Evolutionary conservation across 78 protist genomes (phyloP).

Genomic region (Protostelium mycophagum): DNA sequence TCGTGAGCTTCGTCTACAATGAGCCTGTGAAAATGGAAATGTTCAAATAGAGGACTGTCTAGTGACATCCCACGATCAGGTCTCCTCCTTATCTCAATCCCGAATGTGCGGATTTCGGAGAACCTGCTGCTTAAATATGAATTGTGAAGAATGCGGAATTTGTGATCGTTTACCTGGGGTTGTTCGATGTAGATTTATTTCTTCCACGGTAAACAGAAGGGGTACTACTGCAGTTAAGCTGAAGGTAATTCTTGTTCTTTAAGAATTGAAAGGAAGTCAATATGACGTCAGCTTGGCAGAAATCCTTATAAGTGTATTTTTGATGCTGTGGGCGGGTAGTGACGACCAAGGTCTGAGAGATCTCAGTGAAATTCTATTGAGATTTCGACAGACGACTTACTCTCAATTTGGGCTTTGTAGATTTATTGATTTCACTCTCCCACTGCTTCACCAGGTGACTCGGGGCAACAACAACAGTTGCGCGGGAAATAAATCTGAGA

Average conservation of each 20-base stretch:
- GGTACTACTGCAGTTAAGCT: neutral
- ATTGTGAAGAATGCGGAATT: too few species aligned
- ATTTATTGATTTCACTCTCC: neutral
- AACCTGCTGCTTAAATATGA: too few species aligned
- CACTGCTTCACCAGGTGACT: constrained; percentile 11
- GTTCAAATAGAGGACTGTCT: too few species aligned
- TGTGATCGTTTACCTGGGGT: too few species aligned
- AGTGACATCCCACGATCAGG: too few species aligned
- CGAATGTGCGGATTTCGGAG: too few species aligned
- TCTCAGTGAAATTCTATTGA: neutral
- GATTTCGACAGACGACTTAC: neutral
- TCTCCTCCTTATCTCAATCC: too few species aligned
- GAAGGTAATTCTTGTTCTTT: neutral
- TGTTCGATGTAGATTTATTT: neutral
- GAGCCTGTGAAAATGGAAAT: constrained; percentile 4
- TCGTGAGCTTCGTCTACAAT: constrained; percentile 15
- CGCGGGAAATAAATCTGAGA: neutral
- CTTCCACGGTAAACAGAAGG: neutral
- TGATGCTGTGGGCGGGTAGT: neutral
- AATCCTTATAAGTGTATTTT: neutral
- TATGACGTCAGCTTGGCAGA: constrained; percentile 8
- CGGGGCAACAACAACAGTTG: constrained; percentile 6
- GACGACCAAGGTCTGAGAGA: neutral
- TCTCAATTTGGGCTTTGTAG: neutral
- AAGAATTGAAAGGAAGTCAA: constrained; percentile 11